These are phyloP conservation scores for Collybia sordida DNA, from an alignment of 768 basidiomycete species.

Conservation along the genomic window DNA sequence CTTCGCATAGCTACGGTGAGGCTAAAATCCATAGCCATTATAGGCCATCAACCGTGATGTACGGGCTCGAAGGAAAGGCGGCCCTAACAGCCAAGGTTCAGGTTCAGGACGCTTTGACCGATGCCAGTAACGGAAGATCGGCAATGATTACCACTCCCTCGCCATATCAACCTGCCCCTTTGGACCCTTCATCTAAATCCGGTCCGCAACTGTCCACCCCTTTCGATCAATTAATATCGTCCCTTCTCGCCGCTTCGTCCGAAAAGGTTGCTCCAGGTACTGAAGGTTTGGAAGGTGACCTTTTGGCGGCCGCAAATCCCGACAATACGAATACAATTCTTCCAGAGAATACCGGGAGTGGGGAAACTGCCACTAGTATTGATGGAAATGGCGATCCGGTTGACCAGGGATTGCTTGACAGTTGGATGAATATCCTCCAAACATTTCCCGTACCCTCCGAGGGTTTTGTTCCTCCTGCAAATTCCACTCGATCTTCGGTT, in stretches of 20 bases:
- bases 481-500: neutral
- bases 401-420: slow-evolving; percentile 44
- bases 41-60: slow-evolving; percentile 28
- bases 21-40: slow-evolving; percentile 28
- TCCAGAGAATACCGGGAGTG: neutral
- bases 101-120: slow-evolving; percentile 22
- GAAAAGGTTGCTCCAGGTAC: slow-evolving; percentile 3
- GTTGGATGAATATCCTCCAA: slow-evolving; percentile 52
- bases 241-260: slow-evolving; percentile 31
- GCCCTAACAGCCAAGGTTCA: slow-evolving; percentile 8
- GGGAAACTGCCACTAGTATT: slow-evolving; percentile 4
- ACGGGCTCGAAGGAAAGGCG: slow-evolving; percentile 23
- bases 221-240: slow-evolving; percentile 40
- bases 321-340: slow-evolving; percentile 2
- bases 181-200: slow-evolving; percentile 1
- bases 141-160: neutral
- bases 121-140: slow-evolving; percentile 15
- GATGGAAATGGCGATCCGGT: slow-evolving; percentile 9
- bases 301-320: neutral
- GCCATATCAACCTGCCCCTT: slow-evolving; percentile 5
- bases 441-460: slow-evolving; percentile 37
- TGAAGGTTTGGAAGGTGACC: neutral
- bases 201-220: slow-evolving; percentile 22
- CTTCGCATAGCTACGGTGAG: neutral
- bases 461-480: slow-evolving; percentile 19